phyloP scores from a whole-genome alignment of 306 rosid species.

The Oemleria cerasiformis region DNA sequence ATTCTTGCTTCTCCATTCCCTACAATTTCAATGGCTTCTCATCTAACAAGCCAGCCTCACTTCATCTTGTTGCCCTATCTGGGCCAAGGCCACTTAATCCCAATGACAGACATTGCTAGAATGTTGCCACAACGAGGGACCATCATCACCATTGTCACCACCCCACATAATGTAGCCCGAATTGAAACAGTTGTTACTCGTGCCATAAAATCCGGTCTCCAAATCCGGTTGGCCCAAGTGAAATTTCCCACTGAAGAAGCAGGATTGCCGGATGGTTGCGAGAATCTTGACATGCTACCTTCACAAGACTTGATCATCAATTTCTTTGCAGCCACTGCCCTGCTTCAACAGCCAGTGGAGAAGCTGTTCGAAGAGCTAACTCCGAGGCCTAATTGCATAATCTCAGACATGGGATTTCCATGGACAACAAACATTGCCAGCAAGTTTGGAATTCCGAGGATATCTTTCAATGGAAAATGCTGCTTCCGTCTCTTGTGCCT shows the following conservation, averaged over 20 bases:
- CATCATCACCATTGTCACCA: slow-evolving; percentile 28
- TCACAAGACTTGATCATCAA: background rate
- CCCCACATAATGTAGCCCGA: slow-evolving; percentile 23
- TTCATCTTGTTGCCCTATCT: slow-evolving; percentile 27
- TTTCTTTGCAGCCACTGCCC: slow-evolving; percentile 28
- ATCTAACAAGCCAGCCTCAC: slow-evolving; percentile 13
- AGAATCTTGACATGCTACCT: slow-evolving; percentile 40
- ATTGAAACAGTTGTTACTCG: slow-evolving; percentile 9
- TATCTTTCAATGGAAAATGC: slow-evolving; percentile 43
- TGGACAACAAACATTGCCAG: slow-evolving; percentile 49
- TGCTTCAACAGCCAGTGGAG: slow-evolving; percentile 27
- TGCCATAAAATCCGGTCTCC: slow-evolving; percentile 1
- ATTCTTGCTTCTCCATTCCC: no score
- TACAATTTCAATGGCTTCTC: background rate
- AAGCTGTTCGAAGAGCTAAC: slow-evolving; percentile 26
- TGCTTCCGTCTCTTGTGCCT: slow-evolving; percentile 39
- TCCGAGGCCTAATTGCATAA: slow-evolving; percentile 39
- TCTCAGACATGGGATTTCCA: slow-evolving; percentile 39
- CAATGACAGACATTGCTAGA: slow-evolving; percentile 33
- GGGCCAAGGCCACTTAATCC: slow-evolving; percentile 33
- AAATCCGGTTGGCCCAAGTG: slow-evolving; percentile 18
- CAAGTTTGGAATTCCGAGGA: slow-evolving; percentile 48
- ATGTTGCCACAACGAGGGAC: slow-evolving; percentile 24
- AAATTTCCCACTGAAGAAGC: slow-evolving; percentile 21
- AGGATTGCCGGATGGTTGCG: slow-evolving; percentile 30